Conservation (phyloP, 495 filamentous ascomycete species). For the Tuber borchii region DNA sequence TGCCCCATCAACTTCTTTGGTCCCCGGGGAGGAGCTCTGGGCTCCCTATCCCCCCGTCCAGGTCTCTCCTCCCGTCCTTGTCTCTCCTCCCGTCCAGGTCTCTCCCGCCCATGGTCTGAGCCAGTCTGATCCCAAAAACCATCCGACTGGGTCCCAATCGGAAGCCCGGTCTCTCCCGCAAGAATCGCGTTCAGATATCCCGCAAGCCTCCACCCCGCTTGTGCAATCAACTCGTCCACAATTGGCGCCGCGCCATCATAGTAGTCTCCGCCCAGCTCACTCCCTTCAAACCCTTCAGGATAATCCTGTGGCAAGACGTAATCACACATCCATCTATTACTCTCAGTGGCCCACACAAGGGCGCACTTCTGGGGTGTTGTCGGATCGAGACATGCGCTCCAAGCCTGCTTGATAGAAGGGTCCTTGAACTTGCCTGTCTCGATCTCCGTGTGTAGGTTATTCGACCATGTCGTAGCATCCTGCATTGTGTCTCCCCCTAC, state of each 20-base stretch:
- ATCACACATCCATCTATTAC: conserved; percentile 57
- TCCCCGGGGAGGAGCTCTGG: background rate
- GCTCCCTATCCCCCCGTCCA: background rate
- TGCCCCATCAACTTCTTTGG: conserved; percentile 13
- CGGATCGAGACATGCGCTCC: conserved; percentile 51
- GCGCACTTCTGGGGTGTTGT: conserved; percentile 48
- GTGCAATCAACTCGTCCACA: conserved; percentile 67
- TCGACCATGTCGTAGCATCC: conserved; percentile 51
- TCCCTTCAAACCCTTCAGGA: conserved; percentile 48
- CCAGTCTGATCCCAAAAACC: background rate
- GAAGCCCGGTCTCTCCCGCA: conserved; percentile 18
- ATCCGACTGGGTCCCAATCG: conserved; percentile 1
- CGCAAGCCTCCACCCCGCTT: conserved; percentile 63
- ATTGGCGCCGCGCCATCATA: conserved; percentile 56
- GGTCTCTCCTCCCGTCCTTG: background rate
- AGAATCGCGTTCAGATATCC: conserved; percentile 56
- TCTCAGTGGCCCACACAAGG: conserved; percentile 57
- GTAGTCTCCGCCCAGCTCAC: conserved; percentile 59
- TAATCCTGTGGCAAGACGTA: conserved; percentile 54
- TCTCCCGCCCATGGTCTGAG: background rate
- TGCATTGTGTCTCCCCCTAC: conserved; percentile 48
- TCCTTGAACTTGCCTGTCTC: conserved; percentile 49
- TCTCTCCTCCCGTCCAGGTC: conserved; percentile 1
- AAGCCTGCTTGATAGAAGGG: conserved; percentile 39
- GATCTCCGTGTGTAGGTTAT: conserved; percentile 50